Base-by-base conservation (phyloP, 2,329 filamentous ascomycete genomes). In the Penicillium sp. region DNA sequence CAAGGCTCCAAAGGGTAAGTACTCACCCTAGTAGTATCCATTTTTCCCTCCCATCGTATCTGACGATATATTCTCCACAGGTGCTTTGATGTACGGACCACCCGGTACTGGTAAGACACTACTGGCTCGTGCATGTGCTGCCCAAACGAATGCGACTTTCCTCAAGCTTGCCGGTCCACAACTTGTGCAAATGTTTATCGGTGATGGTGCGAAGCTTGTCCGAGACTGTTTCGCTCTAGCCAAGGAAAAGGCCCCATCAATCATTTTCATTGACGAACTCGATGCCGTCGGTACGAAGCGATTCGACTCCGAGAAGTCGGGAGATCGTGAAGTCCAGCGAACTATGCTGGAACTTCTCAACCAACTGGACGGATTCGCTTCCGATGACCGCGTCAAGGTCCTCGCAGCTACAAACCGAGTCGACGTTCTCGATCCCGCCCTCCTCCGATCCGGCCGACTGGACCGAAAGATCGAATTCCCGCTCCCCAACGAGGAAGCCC, bases 321-420 rank as follows among this genome's bases (percentile, higher is more conserved):
- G 94, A 77, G 94, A 99, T 74, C 85, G 94, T 74, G 94, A 99
- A 78, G 94, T 99, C 45, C 94, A 99, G 78, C 86, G 94, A 73
- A 99, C 94, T 57, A 99, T 99, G 95, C 81, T 99, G 79, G 94
- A 99, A 75, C 84, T 99, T 55, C 88, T 99, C 63, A 99, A 99
- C 78, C 94, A 99, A 79, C 86, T 99, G 1, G 94, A 99, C 70
- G 94, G 94, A 54, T 99, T 99, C 70, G 95, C 94, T 0, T 96
- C 91, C 6, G 92, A 97, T 71, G 93, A 97, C 71, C 87, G 92
- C 52, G 95, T 97, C 81, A 97, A 97, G 79, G 93, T 97, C 5
- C 82, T 97, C 52, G 92, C 92, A 3, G 92, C 92, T 46, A 97
- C 92, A 23, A 97, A 97, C 80, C 87, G 92, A 72, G 88, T 97